Percentiles rank a stretch among this genome's conserved stretches.
These are phyloP conservation scores for Fusarium palustre DNA, from an alignment of 2,329 filamentous ascomycete species.

Conservation along the genomic window DNA sequence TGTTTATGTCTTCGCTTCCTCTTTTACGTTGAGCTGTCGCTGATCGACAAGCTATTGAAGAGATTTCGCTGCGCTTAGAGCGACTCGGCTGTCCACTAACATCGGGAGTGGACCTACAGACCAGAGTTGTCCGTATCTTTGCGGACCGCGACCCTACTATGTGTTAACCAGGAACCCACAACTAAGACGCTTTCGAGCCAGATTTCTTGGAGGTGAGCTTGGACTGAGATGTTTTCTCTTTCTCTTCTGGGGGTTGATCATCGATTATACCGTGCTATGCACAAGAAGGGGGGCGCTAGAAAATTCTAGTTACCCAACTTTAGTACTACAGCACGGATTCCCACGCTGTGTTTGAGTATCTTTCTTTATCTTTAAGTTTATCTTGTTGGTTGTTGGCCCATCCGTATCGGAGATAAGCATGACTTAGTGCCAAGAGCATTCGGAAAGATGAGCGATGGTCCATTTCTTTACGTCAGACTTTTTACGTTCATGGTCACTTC, in stretches of 20 bases:
- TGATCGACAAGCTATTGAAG: neutral
- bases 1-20: neutral
- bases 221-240: neutral
- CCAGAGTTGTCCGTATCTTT: slow-evolving; percentile 2
- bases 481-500: slow-evolving; percentile 1
- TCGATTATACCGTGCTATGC: neutral
- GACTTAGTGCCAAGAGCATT: neutral
- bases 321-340: neutral
- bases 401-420: neutral
- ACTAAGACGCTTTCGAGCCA: slow-evolving; percentile 13
- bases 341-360: neutral
- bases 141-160: slow-evolving; percentile 12
- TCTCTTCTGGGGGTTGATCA: slow-evolving; percentile 3
- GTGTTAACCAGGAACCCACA: slow-evolving; percentile 24
- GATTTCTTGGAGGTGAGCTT: slow-evolving; percentile 13
- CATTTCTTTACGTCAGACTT: neutral
- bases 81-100: slow-evolving; percentile 9
- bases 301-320: neutral
- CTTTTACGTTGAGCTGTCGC: neutral
- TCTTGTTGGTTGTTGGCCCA: neutral
- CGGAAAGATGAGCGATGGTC: neutral
- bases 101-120: slow-evolving; percentile 14
- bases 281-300: neutral
- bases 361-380: slow-evolving; percentile 19
- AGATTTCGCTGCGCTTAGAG: slow-evolving; percentile 6